Base-by-base conservation (phyloP, 2,329 filamentous ascomycete species). In the Bipolaris bicolor region DNA sequence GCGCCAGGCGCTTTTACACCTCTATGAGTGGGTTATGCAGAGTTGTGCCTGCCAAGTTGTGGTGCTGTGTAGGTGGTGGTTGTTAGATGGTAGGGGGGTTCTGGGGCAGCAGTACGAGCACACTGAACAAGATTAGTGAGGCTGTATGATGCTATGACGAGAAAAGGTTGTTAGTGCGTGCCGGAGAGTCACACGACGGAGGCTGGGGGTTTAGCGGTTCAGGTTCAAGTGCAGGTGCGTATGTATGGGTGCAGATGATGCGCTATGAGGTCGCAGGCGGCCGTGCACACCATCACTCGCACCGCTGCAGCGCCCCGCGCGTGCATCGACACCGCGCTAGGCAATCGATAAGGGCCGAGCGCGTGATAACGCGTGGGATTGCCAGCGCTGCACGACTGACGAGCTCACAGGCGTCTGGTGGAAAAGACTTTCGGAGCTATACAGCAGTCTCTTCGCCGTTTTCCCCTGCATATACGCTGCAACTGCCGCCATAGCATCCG, bases 201-300 rank as follows among this genome's bases (percentile, higher is more conserved):
- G 56, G 37, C 44, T 36, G 20, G 59, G 56, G 43, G 47, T 52
- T 51, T 56, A 65, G 60, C 62, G 61, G 57, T 58, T 52, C 39
- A 62, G 29, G 53, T 52, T 49, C 51, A 60, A 60, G 64, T 62
- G 56, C 56, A 29, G 41, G 41, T 45, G 41, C 41, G 29, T 55
- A 13, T 31, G 29, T 57, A 43, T 47, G 48, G 16, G 58, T 58
- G 66, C 68, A 65, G 64, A 70, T 71, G 68, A 70, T 69, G 67
- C 62, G 61, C 63, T 66, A 66, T 60, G 61, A 64, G 31, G 61
- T 63, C 50, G 57, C 53, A 61, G 57, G 57, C 59, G 58, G 57
- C 62, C 57, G 54, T 62, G 60, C 60, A 57, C 50, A 48, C 22
- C 40, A 53, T 53, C 51, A 52, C 49, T 39, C 40, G 52, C 46